Evolutionary conservation across 2,329 filamentous ascomycete species (phyloP), one percentile per base, ranked within the genome.

Genomic region (Talaromyces sp.): DNA sequence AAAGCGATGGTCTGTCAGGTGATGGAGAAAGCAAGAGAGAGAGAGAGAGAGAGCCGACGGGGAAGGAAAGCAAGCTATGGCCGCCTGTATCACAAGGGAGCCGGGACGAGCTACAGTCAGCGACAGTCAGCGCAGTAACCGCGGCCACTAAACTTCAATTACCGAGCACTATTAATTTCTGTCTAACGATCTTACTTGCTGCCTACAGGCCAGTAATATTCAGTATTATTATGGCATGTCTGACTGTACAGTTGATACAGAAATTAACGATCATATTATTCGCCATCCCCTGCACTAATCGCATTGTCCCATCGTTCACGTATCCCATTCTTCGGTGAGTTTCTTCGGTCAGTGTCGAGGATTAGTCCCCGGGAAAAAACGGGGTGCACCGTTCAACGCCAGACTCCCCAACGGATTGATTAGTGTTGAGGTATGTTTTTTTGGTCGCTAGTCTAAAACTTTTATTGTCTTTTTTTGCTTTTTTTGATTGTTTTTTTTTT

Each of bases 61-160:
- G 15, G n/a, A 32, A 54, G n/a, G 28, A 39, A 27, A 53, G 19
- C 39, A 59, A 47, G 27, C n/a, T 27, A 32, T 49, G 17, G 19
- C 28, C n/a, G 28, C 44, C 28, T 44, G 39, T 25, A 61, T 61
- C 54, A 61, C 59, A 51, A 61, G 59, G 42, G 6, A 30, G 28
- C 2, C 28, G 28, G 28, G 55, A 47, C 27, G 39, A 49, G 54
- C 22, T 11, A 22, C 39, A 15, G 33, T 27, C 55, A 9, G 25
- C 25, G n/a, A 10, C 10, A n/a, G 15, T 28, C 7, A 33, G 52
- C 33, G 17, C 42, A 47, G 42, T 47, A 47, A 47, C 42, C 42
- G 42, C 42, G n/a, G 42, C n/a, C 7, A 22, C 42, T 47, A 32
- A 1, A 17, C 33, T 36, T 36, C 10, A 22, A 47, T 47, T 47